Base-by-base conservation (phyloP, 345 rosid genomes). In the Moricandia arvensis region DNA sequence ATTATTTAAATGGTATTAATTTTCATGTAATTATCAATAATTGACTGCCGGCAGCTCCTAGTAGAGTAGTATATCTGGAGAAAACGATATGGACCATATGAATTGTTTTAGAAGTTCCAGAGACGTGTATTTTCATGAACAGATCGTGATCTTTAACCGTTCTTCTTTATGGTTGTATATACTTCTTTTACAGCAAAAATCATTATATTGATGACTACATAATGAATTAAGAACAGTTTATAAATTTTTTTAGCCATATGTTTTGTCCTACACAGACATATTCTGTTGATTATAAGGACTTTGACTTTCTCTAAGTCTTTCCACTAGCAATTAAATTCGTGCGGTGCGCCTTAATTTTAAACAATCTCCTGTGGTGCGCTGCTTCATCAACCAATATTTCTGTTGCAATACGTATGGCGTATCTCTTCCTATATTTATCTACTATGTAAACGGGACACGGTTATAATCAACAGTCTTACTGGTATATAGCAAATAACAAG, bases 81-180 rank as follows among this genome's bases (percentile, higher is more conserved):
- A 27, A 69, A 11, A 55, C 38, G 72, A 2, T 57, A 30, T 51
- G 55, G n/a, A n/a, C 77, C 77, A 37, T 63, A 15, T 64, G 76
- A 12, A 34, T 49, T 21, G 21, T 49, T 75, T 34, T 29, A 3
- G 26, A 68, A 68, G 68, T 60, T 12, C 53, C 34, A 68, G 54
- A 49, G 43, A 34, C 55, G 77, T 64, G 31, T 29, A 29, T 29
- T 7, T 35, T 61, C 16, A 75, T 75, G 69, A 21, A 51, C 61
- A 16, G 69, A 75, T 75, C 74, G 45, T 75, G 74, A 60, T 60
- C 26, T 60, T 68, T 51, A 75, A 75, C 68, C 26, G 15, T 59
- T 59, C 30, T 59, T 31, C 26, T 64, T 27, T 73, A 55, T 63
- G 17, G 41, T 73, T 37, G 29, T 29, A 62, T 53, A 45, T 29